phyloP scores from a whole-genome alignment of 1,284 basidiomycete genomes.

The Cutaneotrichosporon arboriforme region DNA sequence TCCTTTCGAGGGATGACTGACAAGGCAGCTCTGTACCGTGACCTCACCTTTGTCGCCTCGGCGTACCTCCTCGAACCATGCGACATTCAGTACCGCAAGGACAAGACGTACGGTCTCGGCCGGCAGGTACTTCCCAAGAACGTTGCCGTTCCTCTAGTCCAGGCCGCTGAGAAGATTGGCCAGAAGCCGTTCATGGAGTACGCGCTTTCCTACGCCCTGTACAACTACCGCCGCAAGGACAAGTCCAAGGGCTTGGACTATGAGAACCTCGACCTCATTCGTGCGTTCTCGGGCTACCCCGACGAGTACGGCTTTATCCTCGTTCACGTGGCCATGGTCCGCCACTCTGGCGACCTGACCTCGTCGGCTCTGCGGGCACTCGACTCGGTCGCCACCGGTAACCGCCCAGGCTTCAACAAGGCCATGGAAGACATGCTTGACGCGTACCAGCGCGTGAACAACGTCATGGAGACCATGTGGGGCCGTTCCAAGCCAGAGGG shows the following conservation, averaged over 20 bases:
- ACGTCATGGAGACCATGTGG: constrained; percentile 21
- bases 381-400: constrained; percentile 10
- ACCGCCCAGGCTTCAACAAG: constrained; percentile 15
- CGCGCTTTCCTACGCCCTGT: constrained; percentile 20
- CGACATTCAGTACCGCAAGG: constrained; percentile 18
- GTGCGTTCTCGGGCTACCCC: constrained; percentile 18
- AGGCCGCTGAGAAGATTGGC: constrained; percentile 16
- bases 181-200: constrained; percentile 24
- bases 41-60: constrained; percentile 18
- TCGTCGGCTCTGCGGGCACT: constrained; percentile 10
- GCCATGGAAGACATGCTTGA: constrained; percentile 13
- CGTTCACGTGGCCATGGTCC: constrained; percentile 21
- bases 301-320: constrained; percentile 21
- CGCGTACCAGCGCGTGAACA: constrained; percentile 17
- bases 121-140: constrained; percentile 19
- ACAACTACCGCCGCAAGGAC: constrained; percentile 21
- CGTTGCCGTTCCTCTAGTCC: constrained; percentile 17
- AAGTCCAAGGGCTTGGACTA: constrained; percentile 11
- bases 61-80: constrained; percentile 22
- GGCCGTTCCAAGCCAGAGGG: constrained; percentile 20
- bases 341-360: constrained; percentile 15
- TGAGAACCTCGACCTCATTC: constrained; percentile 20
- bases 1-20: background rate
- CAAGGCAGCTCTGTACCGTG: constrained; percentile 18
- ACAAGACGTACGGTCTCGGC: constrained; percentile 17